Conservation (phyloP, 805 yeast genomes). For the Candida nanaspora region DNA sequence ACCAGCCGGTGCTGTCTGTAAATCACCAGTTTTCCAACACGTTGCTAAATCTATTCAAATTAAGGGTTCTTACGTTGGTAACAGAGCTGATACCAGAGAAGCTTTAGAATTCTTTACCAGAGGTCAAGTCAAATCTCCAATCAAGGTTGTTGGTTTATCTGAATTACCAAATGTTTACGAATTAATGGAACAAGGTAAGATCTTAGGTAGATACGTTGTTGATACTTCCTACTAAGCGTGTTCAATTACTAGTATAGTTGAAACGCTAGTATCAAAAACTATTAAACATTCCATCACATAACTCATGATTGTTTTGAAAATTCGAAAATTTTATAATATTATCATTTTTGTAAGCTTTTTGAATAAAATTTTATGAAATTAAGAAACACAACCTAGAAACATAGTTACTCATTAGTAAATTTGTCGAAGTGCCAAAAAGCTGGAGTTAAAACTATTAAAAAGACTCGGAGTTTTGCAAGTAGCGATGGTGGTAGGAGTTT, state of each 20-base stretch:
- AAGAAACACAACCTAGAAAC: not conserved
- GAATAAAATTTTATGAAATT: not conserved
- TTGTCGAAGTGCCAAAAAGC: no score
- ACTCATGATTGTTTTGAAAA: not conserved
- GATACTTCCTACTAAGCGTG: conserved; percentile 22
- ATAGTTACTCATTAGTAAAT: not conserved
- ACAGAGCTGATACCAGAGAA: conserved; percentile 53
- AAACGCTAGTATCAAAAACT: not conserved
- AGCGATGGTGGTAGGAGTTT: no score
- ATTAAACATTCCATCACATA: not conserved
- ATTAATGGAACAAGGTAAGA: conserved; percentile 55
- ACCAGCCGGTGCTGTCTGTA: conserved; percentile 53
- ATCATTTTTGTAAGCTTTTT: not conserved
- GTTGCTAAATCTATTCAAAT: conserved; percentile 49
- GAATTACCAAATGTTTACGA: conserved; percentile 41
- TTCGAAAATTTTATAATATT: not conserved
- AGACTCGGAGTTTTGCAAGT: no score
- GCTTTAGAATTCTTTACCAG: conserved; percentile 48
- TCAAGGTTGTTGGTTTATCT: conserved; percentile 47
- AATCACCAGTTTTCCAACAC: conserved; percentile 44
- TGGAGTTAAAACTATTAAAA: not conserved
- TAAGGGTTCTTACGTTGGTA: conserved; percentile 54
- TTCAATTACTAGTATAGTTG: not conserved
- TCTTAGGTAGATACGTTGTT: conserved; percentile 58
- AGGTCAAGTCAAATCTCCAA: conserved; percentile 47